A percentile compares a stretch with the other conserved stretches of the same genome.
phyloP scores from a whole-genome alignment of 2,329 filamentous ascomycete species.

The Metarhizium guizhouense region DNA sequence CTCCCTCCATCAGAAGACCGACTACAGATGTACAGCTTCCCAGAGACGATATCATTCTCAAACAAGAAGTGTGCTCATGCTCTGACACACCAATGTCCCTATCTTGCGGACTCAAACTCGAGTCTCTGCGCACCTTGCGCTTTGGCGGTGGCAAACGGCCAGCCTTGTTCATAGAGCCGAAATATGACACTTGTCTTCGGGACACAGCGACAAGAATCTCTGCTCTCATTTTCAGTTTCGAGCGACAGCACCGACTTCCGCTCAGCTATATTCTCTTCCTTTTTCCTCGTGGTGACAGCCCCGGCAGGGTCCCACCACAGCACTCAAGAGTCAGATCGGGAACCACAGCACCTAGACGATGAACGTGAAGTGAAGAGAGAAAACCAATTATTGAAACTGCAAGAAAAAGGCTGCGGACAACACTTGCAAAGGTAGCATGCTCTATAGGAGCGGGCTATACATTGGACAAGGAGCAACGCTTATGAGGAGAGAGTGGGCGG shows the following conservation, averaged over 20 bases:
- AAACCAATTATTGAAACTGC: neutral
- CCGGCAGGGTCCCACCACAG: neutral
- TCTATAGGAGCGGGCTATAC: neutral
- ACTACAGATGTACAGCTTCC: neutral
- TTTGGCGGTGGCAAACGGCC: slow-evolving; percentile 13
- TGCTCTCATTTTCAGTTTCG: neutral
- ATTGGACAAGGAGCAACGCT: neutral
- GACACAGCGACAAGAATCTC: neutral
- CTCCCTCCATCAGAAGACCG: neutral
- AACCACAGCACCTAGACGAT: neutral
- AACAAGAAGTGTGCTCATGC: slow-evolving; percentile 21
- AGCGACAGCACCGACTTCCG: neutral
- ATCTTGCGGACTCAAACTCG: slow-evolving; percentile 18
- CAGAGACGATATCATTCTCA: slow-evolving; percentile 11
- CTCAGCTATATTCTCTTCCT: neutral
- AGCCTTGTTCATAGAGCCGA: slow-evolving; percentile 13
- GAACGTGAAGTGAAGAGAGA: neutral
- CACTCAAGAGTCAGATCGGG: neutral
- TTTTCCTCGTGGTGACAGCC: neutral
- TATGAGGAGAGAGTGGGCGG: neutral
- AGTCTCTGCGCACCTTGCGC: slow-evolving; percentile 17
- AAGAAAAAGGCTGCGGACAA: neutral
- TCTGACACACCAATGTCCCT: slow-evolving; percentile 17
- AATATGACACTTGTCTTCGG: neutral
- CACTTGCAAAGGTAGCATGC: neutral